A percentile compares a stretch with the other conserved stretches of the same genome.
Evolutionary conservation across 768 basidiomycete species (phyloP).

Genomic region (Mycena indigotica): DNA sequence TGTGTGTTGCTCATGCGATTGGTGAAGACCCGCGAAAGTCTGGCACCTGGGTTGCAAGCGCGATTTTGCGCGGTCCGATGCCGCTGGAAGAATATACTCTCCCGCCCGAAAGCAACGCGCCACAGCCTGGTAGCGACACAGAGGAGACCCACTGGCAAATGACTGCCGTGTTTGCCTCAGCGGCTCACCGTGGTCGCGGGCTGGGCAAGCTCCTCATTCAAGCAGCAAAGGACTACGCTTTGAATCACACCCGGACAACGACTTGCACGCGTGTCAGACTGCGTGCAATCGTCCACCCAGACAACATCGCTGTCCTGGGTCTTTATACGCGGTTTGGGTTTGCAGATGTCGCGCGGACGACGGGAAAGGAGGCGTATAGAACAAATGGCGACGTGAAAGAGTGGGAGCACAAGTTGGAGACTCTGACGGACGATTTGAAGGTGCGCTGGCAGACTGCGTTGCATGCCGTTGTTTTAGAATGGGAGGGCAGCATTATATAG

Average conservation of each 20-base stretch:
- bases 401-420: conserved; percentile 11
- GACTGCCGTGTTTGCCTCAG: conserved; percentile 18
- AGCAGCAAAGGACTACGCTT: conserved; percentile 18
- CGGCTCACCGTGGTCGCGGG: conserved; percentile 15
- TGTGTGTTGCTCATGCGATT: conserved; percentile 14
- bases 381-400: conserved; percentile 13
- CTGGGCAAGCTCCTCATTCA: conserved; percentile 20
- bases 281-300: conserved; percentile 16
- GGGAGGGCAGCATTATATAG: no score
- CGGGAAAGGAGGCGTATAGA: conserved; percentile 20
- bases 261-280: conserved; percentile 3
- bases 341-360: conserved; percentile 13
- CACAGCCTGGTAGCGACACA: background rate
- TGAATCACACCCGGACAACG: background rate
- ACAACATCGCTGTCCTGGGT: conserved; percentile 10
- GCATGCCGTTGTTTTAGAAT: conserved; percentile 15
- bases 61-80: conserved; percentile 17
- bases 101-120: background rate
- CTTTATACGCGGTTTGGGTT: conserved; percentile 13
- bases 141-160: conserved; percentile 23
- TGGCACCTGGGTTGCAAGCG: conserved; percentile 17
- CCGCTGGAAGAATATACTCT: conserved; percentile 10
- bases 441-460: conserved; percentile 7
- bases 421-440: conserved; percentile 13
- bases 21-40: background rate